Percentiles rank a stretch among this genome's conserved stretches.
Evolutionary conservation across 2,329 filamentous ascomycete genomes (phyloP).

Genomic region (Trichothecium sympodiale): DNA sequence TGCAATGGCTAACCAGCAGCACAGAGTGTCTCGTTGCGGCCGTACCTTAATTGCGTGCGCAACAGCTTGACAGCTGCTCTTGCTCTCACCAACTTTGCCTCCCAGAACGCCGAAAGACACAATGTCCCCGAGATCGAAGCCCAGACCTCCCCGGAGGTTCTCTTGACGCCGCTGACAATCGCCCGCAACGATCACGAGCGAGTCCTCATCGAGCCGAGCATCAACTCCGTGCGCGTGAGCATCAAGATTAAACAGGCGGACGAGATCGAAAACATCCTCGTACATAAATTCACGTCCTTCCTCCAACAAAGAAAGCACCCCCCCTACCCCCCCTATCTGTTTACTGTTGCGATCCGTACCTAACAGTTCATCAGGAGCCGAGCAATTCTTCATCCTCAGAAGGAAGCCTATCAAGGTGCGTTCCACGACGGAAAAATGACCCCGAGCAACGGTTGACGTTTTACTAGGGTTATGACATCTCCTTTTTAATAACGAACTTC

Average conservation of each 20-base stretch:
- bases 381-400: conserved; percentile 92
- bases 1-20: not conserved
- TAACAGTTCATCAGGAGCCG: conserved; percentile 57
- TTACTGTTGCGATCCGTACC: conserved; percentile 29
- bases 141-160: conserved; percentile 80
- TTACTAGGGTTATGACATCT: conserved; percentile 86
- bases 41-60: conserved; percentile 92
- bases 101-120: conserved; percentile 89
- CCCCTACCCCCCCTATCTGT: not conserved
- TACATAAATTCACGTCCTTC: conserved; percentile 97
- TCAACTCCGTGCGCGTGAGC: conserved; percentile 94
- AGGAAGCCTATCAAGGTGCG: conserved; percentile 87
- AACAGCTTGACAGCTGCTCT: conserved; percentile 89
- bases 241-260: conserved; percentile 99
- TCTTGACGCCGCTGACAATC: conserved; percentile 82
- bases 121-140: conserved; percentile 98
- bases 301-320: conserved; percentile 26
- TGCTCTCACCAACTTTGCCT: conserved; percentile 83
- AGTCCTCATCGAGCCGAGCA: conserved; percentile 88
- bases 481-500: conserved; percentile 96
- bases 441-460: conserved; percentile 13
- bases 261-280: conserved; percentile 95
- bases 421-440: not conserved
- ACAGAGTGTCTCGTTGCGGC: conserved; percentile 79
- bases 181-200: conserved; percentile 95